Evolutionary conservation across 2,329 filamentous ascomycete species (phyloP), one percentile per base, ranked within the genome.

Genomic region (Aspergillus sojae): DNA sequence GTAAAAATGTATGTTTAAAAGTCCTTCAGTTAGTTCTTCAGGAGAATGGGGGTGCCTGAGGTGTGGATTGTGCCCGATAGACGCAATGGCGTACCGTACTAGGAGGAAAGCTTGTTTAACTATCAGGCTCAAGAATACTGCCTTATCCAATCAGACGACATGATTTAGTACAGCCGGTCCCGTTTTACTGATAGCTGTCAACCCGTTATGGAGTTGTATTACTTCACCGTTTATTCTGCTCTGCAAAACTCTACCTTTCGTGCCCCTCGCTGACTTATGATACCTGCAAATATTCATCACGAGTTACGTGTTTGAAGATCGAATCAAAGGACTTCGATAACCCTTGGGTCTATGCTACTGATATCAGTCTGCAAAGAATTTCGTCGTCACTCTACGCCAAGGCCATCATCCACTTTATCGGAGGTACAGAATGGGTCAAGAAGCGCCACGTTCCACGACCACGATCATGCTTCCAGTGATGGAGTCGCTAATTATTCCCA

Each of bases 41-140:
- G 21, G 21, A n/a, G 30, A 28, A 39, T 3, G 16, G 12, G 12
- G 14, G 26, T 55, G 52, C 30, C 32, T 55, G 21, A 55, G 32
- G 52, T 21, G n/a, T 26, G 10, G n/a, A 10, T 39, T 39, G 4
- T 39, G 30, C 14, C 14, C 32, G 14, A 55, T 36, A 28, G 52
- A 36, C 23, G 23, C 56, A 48, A 62, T 62, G 39, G 48, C 30
- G 39, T 59, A 32, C 52, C 58, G 58, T 56, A 52, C 16, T 21
- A 21, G 11, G 11, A 28, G 6, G 32, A 55, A 55, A 55, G 52
- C 52, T 55, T 55, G 12, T 58, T 58, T 58, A 48, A 19, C 19
- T 36, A 26, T 58, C 28, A 58, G 28, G 41, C 41, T 58, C 41
- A 23, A 21, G 26, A 39, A 28, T 41, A n/a, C 55, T 32, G n/a